Conservation (phyloP, 192 early-diverging fungal genomes). For the Coemansia pectinata region DNA sequence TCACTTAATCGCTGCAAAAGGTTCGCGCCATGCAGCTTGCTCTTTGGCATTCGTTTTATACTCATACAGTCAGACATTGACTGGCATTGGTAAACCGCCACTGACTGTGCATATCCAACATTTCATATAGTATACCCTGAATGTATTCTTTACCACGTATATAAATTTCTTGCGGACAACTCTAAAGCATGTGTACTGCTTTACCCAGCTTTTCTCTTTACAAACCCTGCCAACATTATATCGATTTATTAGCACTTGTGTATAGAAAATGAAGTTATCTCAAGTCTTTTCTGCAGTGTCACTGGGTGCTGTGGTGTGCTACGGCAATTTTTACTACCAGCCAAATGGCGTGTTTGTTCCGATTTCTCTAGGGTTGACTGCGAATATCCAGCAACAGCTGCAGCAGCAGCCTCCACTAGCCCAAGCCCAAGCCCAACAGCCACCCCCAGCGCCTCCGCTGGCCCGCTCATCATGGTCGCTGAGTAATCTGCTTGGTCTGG, state of each 20-base stretch:
- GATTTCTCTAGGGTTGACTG: slow-evolving; percentile 10
- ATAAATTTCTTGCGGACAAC: not conserved
- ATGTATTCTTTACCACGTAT: not conserved
- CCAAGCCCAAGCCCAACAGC: not conserved
- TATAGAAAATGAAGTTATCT: slow-evolving; percentile 14
- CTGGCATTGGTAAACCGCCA: slow-evolving; percentile 4
- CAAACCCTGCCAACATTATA: not conserved
- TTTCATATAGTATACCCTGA: not conserved
- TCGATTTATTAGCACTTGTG: not conserved
- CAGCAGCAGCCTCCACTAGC: not conserved
- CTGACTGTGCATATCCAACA: not conserved
- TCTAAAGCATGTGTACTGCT: not conserved
- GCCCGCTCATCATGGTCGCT: not conserved
- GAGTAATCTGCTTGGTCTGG: not conserved
- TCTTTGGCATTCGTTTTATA: not conserved
- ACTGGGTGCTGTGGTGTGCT: slow-evolving; percentile 3
- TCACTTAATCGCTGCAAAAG: not conserved
- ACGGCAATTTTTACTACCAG: slow-evolving; percentile 22
- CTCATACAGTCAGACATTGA: not conserved
- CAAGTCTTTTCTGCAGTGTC: not conserved
- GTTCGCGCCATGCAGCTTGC: not conserved
- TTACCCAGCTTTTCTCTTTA: not conserved
- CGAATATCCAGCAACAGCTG: slow-evolving; percentile 8
- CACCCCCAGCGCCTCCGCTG: not conserved
- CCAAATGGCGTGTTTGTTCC: slow-evolving; percentile 35